Evolutionary conservation across 495 filamentous ascomycete species (phyloP).

Genomic region (Daldinia bambusicola): DNA sequence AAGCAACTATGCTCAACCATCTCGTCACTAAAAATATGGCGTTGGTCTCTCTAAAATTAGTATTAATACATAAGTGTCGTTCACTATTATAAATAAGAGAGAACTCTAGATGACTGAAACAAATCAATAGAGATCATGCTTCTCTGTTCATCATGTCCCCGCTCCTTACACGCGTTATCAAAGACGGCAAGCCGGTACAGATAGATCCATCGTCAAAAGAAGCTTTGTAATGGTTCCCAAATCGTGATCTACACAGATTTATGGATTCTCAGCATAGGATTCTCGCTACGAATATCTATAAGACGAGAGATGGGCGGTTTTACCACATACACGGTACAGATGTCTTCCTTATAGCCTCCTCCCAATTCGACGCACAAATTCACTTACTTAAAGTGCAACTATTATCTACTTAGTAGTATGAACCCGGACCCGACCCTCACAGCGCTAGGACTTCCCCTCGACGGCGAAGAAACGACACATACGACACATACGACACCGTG

Average conservation of each 20-base stretch:
- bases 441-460: not conserved
- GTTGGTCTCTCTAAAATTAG: not conserved
- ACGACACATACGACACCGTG: not conserved
- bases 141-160: not conserved
- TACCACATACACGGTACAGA: conserved; percentile 60
- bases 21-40: not conserved
- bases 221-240: not conserved
- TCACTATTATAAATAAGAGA: not conserved
- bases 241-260: conserved; percentile 22
- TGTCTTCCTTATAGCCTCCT: conserved; percentile 2
- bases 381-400: not conserved
- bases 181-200: not conserved
- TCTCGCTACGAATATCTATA: conserved; percentile 61
- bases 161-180: not conserved
- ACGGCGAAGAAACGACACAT: conserved; percentile 1
- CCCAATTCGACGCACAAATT: not conserved
- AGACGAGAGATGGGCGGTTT: conserved; percentile 58
- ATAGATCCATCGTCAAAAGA: not conserved
- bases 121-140: not conserved
- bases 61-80: not conserved
- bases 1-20: not conserved
- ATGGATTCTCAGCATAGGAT: conserved; percentile 16
- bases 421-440: not conserved
- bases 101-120: not conserved
- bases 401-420: not conserved